Percentiles rank a stretch among this genome's conserved stretches.
These are phyloP conservation scores for Melaleuca alternifolia DNA, from an alignment of 345 rosid species.

Conservation along the genomic window DNA sequence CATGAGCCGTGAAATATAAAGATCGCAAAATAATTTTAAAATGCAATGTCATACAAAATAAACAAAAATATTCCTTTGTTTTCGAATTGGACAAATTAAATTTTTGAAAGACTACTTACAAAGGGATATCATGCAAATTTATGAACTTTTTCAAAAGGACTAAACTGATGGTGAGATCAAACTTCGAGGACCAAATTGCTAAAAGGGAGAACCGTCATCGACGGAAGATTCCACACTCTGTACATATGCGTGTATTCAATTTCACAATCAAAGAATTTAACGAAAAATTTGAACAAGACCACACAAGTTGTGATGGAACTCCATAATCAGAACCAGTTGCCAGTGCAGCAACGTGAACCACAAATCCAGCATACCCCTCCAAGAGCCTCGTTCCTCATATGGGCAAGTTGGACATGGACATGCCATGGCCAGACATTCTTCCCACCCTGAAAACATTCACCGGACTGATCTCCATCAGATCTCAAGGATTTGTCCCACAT, in stretches of 20 bases:
- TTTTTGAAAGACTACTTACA: background rate
- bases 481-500: background rate
- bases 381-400: background rate
- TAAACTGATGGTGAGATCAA: background rate
- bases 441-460: background rate
- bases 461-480: background rate
- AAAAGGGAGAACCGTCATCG: background rate
- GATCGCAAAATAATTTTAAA: too few relatives aligned
- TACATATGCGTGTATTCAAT: background rate
- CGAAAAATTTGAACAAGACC: background rate
- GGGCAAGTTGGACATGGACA: background rate
- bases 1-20: too few relatives aligned
- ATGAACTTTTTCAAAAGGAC: background rate
- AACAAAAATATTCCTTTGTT: background rate
- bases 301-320: background rate
- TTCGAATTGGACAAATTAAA: background rate
- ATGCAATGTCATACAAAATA: too few relatives aligned
- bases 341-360: background rate
- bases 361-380: background rate
- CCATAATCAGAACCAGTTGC: background rate
- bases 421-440: background rate
- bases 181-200: background rate
- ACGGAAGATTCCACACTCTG: rapidly evolving
- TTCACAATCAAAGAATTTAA: background rate
- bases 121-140: background rate